These are phyloP conservation scores for Fonsecaea pedrosoi DNA, from an alignment of 2,329 filamentous ascomycete genomes.

Conservation along the genomic window DNA sequence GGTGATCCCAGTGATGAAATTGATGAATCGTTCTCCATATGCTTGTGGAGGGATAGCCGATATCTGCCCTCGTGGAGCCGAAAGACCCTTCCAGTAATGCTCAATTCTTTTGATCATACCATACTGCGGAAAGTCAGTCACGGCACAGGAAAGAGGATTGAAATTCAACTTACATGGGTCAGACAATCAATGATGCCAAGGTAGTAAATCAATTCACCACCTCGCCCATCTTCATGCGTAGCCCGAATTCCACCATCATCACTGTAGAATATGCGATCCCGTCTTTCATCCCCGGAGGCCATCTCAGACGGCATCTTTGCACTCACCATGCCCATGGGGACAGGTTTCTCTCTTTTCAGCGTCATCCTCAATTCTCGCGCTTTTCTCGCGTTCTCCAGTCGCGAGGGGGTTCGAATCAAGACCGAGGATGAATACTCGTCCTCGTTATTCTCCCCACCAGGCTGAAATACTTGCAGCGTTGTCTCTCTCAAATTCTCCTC, in stretches of 20 bases:
- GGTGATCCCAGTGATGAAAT: conserved; percentile 88
- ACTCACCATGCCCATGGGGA: conserved; percentile 84
- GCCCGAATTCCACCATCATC: conserved; percentile 93
- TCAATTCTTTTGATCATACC: conserved; percentile 93
- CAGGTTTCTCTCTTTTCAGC: conserved; percentile 88
- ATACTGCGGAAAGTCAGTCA: conserved; percentile 65
- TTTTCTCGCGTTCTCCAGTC: conserved; percentile 88
- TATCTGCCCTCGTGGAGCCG: conserved; percentile 81
- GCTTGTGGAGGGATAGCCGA: conserved; percentile 88
- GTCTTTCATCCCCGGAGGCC: conserved; percentile 68
- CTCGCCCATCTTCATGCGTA: conserved; percentile 84
- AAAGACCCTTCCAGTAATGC: conserved; percentile 95
- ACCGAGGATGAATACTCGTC: conserved; percentile 61
- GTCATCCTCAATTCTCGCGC: conserved; percentile 89
- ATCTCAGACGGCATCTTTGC: conserved; percentile 91
- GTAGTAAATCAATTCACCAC: conserved; percentile 94
- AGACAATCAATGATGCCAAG: conserved; percentile 97
- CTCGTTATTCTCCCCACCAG: conserved; percentile 73
- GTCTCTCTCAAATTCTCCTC: conserved; percentile 91
- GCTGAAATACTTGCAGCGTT: conserved; percentile 92
- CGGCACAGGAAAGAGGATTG: not conserved
- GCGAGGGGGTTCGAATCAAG: conserved; percentile 88
- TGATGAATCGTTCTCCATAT: conserved; percentile 92
- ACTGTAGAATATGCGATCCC: conserved; percentile 84
- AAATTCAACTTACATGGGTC: conserved; percentile 76